Percentiles rank a stretch among this genome's conserved stretches.
phyloP scores from a whole-genome alignment of 345 rosid species.

The Erucastrum elatum region DNA sequence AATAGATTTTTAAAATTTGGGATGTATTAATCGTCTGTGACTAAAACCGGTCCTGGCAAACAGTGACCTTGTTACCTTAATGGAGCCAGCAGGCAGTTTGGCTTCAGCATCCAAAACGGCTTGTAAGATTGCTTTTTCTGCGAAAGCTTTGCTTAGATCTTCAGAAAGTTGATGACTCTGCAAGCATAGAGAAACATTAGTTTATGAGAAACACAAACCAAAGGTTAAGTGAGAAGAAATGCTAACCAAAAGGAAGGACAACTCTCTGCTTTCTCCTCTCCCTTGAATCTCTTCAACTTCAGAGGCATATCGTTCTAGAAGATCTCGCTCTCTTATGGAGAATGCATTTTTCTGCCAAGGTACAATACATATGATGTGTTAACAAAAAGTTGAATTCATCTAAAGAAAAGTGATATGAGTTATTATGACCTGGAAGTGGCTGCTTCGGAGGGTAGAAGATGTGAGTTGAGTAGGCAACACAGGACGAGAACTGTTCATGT shows the following conservation, averaged over 20 bases:
- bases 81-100: slow-evolving; percentile 46
- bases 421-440: slow-evolving; percentile 62
- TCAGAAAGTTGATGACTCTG: slow-evolving; percentile 3
- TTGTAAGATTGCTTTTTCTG: slow-evolving; percentile 21
- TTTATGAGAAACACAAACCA: neutral
- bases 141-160: slow-evolving; percentile 3
- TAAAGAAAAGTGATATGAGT: neutral
- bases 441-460: slow-evolving; percentile 61
- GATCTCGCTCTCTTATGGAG: neutral
- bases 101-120: slow-evolving; percentile 62
- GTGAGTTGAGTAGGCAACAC: slow-evolving; percentile 62
- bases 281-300: neutral
- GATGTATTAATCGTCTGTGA: too few relatives aligned
- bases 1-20: too few relatives aligned
- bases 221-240: neutral
- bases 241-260: neutral
- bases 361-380: neutral
- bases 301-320: neutral
- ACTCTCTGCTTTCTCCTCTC: slow-evolving; percentile 4
- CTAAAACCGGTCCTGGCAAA: neutral
- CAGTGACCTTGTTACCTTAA: slow-evolving; percentile 50
- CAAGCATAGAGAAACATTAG: neutral
- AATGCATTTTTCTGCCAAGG: neutral
- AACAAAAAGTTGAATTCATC: neutral
- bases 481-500: slow-evolving; percentile 71